phyloP scores from a whole-genome alignment of 2,329 filamentous ascomycete species.

The Aspergillus glaucus region DNA sequence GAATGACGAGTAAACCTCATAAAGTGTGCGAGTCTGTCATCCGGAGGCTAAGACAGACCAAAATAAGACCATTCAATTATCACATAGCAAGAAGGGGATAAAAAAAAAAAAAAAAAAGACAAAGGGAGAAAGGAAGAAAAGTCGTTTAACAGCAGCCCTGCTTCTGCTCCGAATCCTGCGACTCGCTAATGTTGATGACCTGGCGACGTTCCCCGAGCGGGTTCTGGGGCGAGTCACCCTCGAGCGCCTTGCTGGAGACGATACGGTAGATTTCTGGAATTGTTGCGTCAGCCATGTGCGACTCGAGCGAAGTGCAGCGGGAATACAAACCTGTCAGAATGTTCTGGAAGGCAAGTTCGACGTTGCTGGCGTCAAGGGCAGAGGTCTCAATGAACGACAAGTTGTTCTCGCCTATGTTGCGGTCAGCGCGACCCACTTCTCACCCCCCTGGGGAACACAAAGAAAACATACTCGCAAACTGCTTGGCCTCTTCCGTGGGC shows the following conservation, averaged over 20 bases:
- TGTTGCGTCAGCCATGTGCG: slow-evolving; percentile 1
- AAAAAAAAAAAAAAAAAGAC: neutral
- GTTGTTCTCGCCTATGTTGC: slow-evolving; percentile 77
- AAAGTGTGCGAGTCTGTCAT: slow-evolving; percentile 18
- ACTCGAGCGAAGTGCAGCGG: neutral
- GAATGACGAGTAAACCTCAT: neutral
- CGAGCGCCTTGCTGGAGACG: slow-evolving; percentile 93
- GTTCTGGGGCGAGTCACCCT: slow-evolving; percentile 75
- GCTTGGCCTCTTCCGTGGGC: slow-evolving; percentile 94
- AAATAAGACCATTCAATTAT: slow-evolving; percentile 33
- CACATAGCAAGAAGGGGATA: slow-evolving; percentile 24
- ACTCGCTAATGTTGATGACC: slow-evolving; percentile 77
- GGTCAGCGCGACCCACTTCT: slow-evolving; percentile 11
- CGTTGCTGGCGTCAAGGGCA: slow-evolving; percentile 96
- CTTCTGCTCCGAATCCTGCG: slow-evolving; percentile 73
- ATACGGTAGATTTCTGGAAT: slow-evolving; percentile 93
- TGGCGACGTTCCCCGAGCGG: slow-evolving; percentile 73
- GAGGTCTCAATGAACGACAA: slow-evolving; percentile 99
- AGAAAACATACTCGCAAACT: slow-evolving; percentile 74
- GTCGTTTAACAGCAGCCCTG: slow-evolving; percentile 34
- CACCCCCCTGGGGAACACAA: neutral
- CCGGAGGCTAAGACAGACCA: slow-evolving; percentile 29
- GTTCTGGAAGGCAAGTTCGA: slow-evolving; percentile 98
- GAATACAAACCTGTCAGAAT: slow-evolving; percentile 78
- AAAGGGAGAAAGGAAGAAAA: neutral